Percentiles rank a stretch among this genome's conserved stretches.
These are phyloP conservation scores for Calonectria leucothoes DNA, from an alignment of 2,329 filamentous ascomycete species.

Conservation along the genomic window DNA sequence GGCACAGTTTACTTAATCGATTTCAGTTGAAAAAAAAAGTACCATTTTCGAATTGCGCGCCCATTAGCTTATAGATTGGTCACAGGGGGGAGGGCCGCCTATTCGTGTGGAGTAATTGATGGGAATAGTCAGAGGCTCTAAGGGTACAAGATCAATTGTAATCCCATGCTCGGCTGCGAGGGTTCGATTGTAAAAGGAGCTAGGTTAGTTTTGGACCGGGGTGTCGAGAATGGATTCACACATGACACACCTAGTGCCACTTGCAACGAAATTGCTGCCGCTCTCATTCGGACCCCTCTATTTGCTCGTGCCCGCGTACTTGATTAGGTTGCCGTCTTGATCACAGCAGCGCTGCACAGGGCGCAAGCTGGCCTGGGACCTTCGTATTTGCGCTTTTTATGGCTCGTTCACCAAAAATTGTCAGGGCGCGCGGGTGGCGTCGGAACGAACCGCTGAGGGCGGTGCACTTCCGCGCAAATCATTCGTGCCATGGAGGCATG, in stretches of 20 bases:
- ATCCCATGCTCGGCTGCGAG: not conserved
- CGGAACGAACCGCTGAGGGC: not conserved
- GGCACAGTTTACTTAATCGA: not conserved
- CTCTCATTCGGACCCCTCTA: not conserved
- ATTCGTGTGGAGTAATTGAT: not conserved
- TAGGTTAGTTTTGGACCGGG: not conserved
- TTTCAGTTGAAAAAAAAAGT: conserved; percentile 1
- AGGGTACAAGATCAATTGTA: not conserved
- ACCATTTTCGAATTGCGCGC: not conserved
- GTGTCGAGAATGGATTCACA: not conserved
- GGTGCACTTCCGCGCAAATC: not conserved
- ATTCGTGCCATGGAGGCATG: not conserved
- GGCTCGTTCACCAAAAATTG: not conserved
- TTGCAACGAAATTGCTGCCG: not conserved
- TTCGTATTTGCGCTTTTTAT: conserved; percentile 6
- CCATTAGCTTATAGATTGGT: not conserved
- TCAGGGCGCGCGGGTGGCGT: not conserved
- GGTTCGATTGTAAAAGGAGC: not conserved
- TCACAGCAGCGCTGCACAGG: not conserved
- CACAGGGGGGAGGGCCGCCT: not conserved
- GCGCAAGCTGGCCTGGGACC: not conserved
- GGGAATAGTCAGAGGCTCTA: conserved; percentile 3
- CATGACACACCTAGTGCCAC: not conserved
- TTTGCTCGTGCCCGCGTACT: not conserved
- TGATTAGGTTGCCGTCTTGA: not conserved